Evolutionary conservation across 164 flowering plant species (phyloP).

Genomic region (Umbilicus rupestris): DNA sequence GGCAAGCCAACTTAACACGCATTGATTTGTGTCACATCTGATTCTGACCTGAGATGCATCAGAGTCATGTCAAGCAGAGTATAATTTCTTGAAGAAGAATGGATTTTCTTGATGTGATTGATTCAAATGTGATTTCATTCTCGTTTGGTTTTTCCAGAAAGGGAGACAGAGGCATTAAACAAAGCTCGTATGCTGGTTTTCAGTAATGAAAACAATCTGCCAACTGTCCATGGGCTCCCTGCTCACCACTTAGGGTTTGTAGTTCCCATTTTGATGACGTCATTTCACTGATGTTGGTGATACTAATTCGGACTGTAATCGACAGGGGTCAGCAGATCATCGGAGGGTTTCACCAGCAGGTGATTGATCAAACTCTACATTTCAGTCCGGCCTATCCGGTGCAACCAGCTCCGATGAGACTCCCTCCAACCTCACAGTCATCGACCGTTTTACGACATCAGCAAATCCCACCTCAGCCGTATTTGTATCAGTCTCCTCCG

Average conservation of each 20-base stretch:
- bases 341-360: conserved; percentile 33
- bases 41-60: too few relatives aligned
- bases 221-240: conserved; percentile 19
- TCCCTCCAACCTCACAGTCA: background rate
- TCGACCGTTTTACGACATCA: background rate
- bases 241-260: conserved; percentile 49
- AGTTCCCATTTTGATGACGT: background rate
- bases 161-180: conserved; percentile 90
- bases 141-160: conserved; percentile 49
- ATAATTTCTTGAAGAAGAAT: too few relatives aligned
- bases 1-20: conserved; percentile 40
- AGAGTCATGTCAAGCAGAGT: too few relatives aligned
- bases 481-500: conserved; percentile 22
- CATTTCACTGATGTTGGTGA: background rate
- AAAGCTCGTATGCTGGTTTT: conserved; percentile 91
- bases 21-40: too few relatives aligned
- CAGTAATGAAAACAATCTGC: conserved; percentile 39
- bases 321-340: too few relatives aligned
- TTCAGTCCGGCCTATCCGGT: background rate
- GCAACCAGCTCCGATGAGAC: background rate
- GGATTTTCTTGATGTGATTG: conserved; percentile 24
- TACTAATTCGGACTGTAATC: too few relatives aligned
- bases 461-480: background rate
- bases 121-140: conserved; percentile 13
- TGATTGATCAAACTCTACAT: background rate